Conservation (phyloP, 495 filamentous ascomycete species). For the Glarea lozoyensis region DNA sequence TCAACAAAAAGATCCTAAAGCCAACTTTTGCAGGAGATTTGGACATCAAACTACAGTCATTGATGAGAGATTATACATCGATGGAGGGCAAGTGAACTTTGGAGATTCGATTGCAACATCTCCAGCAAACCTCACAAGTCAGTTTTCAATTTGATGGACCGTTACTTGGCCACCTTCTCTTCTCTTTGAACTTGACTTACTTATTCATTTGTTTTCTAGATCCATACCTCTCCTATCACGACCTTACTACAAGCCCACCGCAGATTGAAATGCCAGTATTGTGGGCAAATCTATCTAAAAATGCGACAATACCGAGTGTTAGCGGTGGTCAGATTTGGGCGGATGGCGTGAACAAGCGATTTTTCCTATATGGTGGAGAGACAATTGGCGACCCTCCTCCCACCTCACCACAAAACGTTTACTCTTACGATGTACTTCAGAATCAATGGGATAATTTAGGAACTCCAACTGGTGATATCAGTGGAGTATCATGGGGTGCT, state of each 20-base stretch:
- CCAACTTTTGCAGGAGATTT: slow-evolving; percentile 41
- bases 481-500: slow-evolving; percentile 12
- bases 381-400: slow-evolving; percentile 27
- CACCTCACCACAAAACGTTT: slow-evolving; percentile 29
- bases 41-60: slow-evolving; percentile 42
- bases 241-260: slow-evolving; percentile 29
- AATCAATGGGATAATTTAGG: slow-evolving; percentile 33
- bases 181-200: too few species aligned
- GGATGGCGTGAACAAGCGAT: slow-evolving; percentile 41
- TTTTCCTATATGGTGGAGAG: slow-evolving; percentile 46
- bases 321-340: slow-evolving; percentile 40
- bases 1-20: slow-evolving; percentile 29
- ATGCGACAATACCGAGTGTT: slow-evolving; percentile 32
- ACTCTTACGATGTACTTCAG: slow-evolving; percentile 35
- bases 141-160: neutral
- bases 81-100: slow-evolving; percentile 39
- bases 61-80: slow-evolving; percentile 41
- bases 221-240: slow-evolving; percentile 35
- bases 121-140: slow-evolving; percentile 28
- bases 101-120: slow-evolving; percentile 40
- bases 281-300: slow-evolving; percentile 42
- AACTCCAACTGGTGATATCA: slow-evolving; percentile 10
- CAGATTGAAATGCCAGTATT: slow-evolving; percentile 37
- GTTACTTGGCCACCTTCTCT: neutral
- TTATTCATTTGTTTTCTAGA: too few species aligned